Evolutionary conservation across 208 protist species (phyloP).

Genomic region (Trypanosoma conorhini): DNA sequence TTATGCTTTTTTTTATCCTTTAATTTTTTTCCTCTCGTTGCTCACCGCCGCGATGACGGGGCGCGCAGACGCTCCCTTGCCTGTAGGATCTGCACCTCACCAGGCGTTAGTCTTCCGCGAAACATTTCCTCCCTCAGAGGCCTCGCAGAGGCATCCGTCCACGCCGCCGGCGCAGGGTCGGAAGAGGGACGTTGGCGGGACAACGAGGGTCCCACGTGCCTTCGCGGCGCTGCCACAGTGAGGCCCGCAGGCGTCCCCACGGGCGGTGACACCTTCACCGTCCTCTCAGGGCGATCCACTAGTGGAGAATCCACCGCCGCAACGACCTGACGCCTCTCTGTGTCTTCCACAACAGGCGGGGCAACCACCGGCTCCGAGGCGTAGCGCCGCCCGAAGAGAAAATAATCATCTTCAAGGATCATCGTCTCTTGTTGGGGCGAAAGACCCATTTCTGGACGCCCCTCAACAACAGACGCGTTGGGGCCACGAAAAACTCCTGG

Average conservation of each 20-base stretch:
- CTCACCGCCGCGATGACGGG: conserved; percentile 9
- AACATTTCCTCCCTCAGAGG: conserved; percentile 23
- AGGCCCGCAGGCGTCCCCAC: conserved; percentile 42
- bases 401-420: conserved; percentile 79
- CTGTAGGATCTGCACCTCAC: conserved; percentile 68
- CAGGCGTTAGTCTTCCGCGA: conserved; percentile 50
- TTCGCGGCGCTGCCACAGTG: conserved; percentile 30
- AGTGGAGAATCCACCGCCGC: neutral
- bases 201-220: neutral
- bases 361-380: neutral
- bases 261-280: conserved; percentile 34
- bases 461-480: neutral
- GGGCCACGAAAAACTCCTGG: conserved; percentile 19
- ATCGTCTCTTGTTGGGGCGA: conserved; percentile 24
- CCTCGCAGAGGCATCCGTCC: conserved; percentile 1
- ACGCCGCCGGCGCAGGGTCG: neutral
- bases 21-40: neutral
- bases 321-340: neutral
- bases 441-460: neutral
- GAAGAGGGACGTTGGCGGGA: neutral
- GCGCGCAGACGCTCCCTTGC: conserved; percentile 54
- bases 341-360: conserved; percentile 1
- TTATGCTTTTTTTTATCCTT: conserved; percentile 8
- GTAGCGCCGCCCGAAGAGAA: conserved; percentile 70
- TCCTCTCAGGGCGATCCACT: neutral